Base-by-base conservation (phyloP, 208 protist genomes). In the Acanthamoeba healyi region DNA sequence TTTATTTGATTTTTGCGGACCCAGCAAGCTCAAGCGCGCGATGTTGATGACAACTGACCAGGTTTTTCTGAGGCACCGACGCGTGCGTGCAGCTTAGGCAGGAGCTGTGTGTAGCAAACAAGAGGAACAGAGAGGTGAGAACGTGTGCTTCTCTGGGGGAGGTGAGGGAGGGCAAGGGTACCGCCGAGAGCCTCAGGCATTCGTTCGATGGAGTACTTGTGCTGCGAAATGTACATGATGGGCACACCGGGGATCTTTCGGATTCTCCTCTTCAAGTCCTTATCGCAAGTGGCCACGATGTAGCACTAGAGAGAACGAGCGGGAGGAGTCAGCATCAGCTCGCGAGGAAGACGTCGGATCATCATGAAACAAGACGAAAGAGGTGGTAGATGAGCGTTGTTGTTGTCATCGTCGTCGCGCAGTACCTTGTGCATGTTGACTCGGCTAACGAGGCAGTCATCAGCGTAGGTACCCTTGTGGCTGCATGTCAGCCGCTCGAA, bases 391-490 rank as follows among this genome's bases (percentile, higher is more conserved):
- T 19, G 17, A 1, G 40, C n/a, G 82, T 94, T 40, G 82, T 88
- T 67, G 14, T 44, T 29, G 24, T 88, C 49, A 26, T 93, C 26
- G 34, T 51, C 9, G 4, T 32, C 32, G 10, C 4, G 74, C 19
- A 46, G 29, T 38, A 94, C 63, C 70, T 79, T 96, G 70, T 95
- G 87, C 95, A 98, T 95, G 36, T 96, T 97, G 10, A 99, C 98
- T n/a, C 98, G 98, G 88, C 98, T 96, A 49, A 99, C 98, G 32
- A 99, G 97, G 94, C 99, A 99, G 97, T 99, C 99, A 98, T 99
- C 99, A 2, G 99, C 99, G 96, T 99, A 99, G 87, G 98, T 99
- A 38, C 98, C 98, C 77, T 97, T 97, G 94, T 99, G 98, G 17
- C 98, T 98, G 96, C 99, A 99, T 22, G 97, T 96, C 29, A 99